A percentile compares a stretch with the other conserved stretches of the same genome.
Evolutionary conservation across 805 yeast genomes (phyloP).

Genomic region (Scheffersomyces ergatensis): DNA sequence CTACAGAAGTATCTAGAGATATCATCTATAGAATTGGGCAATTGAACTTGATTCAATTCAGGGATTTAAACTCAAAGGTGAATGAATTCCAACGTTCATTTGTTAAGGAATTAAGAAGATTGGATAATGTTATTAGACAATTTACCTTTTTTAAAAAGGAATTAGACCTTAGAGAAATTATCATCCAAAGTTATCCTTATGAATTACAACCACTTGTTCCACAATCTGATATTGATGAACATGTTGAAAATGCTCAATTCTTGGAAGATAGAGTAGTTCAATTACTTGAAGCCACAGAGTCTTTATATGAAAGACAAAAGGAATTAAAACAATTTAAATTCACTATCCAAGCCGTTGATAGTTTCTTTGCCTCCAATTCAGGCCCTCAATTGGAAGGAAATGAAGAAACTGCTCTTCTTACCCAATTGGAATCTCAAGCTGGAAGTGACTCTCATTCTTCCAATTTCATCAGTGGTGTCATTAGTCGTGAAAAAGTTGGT

Average conservation of each 20-base stretch:
- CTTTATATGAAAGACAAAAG: conserved; percentile 60
- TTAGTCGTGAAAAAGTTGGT: conserved; percentile 65
- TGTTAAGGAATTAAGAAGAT: conserved; percentile 79
- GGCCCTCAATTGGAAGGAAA: conserved; percentile 19
- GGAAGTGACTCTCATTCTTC: conserved; percentile 18
- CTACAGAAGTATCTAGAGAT: conserved; percentile 86
- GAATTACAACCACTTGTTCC: conserved; percentile 23
- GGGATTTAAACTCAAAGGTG: conserved; percentile 77
- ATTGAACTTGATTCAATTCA: conserved; percentile 79
- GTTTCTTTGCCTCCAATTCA: conserved; percentile 32
- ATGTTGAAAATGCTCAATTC: conserved; percentile 57
- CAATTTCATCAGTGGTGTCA: conserved; percentile 73
- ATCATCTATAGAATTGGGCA: conserved; percentile 85
- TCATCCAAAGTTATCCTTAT: conserved; percentile 25
- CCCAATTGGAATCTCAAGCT: conserved; percentile 39
- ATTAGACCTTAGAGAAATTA: conserved; percentile 49
- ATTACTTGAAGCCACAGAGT: conserved; percentile 66
- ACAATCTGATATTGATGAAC: conserved; percentile 69
- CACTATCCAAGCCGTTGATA: conserved; percentile 34
- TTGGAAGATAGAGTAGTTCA: conserved; percentile 75
- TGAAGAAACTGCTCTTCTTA: conserved; percentile 36
- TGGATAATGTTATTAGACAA: conserved; percentile 90
- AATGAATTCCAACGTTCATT: conserved; percentile 87
- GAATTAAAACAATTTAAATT: conserved; percentile 70
- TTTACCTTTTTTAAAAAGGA: conserved; percentile 42